phyloP scores from a whole-genome alignment of 192 early-diverging fungal species.

The Coemansia sp. region DNA sequence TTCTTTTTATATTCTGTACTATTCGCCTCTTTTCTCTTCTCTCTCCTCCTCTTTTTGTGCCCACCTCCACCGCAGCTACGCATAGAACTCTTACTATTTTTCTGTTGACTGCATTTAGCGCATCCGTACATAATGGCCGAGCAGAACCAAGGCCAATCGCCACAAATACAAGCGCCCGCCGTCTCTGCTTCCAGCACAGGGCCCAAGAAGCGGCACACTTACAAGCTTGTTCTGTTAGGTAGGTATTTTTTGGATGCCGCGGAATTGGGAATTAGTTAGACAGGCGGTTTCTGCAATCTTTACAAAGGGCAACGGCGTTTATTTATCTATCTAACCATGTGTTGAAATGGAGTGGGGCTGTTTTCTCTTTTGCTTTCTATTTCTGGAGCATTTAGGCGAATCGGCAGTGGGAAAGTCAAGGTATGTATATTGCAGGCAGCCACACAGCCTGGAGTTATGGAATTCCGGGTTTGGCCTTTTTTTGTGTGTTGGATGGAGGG shows the following conservation, averaged over 20 bases:
- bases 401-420: conserved; percentile 98
- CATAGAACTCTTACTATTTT: neutral
- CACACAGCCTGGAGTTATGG: no score
- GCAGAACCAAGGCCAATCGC: conserved; percentile 5
- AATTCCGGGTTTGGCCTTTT: no score
- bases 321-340: neutral
- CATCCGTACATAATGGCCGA: conserved; percentile 18
- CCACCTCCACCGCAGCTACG: neutral
- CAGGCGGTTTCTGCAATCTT: neutral
- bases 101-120: neutral
- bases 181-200: conserved; percentile 7
- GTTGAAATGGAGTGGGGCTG: neutral
- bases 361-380: neutral
- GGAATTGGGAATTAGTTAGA: no score
- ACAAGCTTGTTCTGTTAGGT: conserved; percentile 96
- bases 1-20: conserved; percentile 2
- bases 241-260: conserved; percentile 7
- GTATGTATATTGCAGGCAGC: conserved; percentile 28
- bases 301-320: neutral
- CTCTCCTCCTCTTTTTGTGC: neutral
- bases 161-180: conserved; percentile 3
- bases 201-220: conserved; percentile 74
- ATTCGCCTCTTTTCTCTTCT: neutral
- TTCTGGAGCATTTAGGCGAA: conserved; percentile 56
- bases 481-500: no score